Conservation (phyloP, 176 grass and related monocot species). For the Microstegium vimineum region DNA sequence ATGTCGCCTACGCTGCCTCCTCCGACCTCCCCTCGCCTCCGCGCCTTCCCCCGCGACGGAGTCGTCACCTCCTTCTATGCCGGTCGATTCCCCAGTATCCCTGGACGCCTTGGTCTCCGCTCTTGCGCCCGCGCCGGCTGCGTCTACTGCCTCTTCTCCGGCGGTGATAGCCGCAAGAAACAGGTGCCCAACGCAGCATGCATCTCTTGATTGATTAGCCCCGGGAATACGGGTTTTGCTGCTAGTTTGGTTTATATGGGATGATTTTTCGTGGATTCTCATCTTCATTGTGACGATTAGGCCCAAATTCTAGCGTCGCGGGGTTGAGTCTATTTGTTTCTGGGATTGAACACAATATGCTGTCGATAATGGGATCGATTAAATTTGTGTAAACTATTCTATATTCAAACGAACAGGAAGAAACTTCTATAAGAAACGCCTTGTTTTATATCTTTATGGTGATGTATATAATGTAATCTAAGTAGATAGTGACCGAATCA, state of each 20-base stretch:
- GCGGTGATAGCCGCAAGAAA: constrained; percentile 1
- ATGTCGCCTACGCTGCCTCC: constrained; percentile 25
- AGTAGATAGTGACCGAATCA: neutral
- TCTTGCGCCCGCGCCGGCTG: neutral
- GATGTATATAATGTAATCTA: neutral
- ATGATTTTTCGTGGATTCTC: neutral
- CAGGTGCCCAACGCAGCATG: constrained; percentile 9
- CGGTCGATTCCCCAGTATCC: neutral
- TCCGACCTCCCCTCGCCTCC: neutral
- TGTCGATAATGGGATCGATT: neutral
- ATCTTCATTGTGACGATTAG: neutral
- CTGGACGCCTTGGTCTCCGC: neutral
- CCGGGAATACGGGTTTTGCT: neutral
- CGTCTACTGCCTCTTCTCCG: constrained; percentile 34
- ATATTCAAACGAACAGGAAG: neutral
- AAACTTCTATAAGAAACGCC: neutral
- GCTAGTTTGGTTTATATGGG: neutral
- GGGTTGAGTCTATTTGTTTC: neutral
- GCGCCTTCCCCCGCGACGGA: neutral
- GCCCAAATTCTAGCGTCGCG: neutral
- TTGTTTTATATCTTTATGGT: neutral
- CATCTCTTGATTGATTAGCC: neutral
- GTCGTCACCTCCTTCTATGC: neutral
- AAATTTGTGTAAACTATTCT: neutral
- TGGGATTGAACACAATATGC: neutral